A percentile compares a stretch with the other conserved stretches of the same genome.
phyloP scores from a whole-genome alignment of 2,329 filamentous ascomycete genomes.

The Eutypa lata region DNA sequence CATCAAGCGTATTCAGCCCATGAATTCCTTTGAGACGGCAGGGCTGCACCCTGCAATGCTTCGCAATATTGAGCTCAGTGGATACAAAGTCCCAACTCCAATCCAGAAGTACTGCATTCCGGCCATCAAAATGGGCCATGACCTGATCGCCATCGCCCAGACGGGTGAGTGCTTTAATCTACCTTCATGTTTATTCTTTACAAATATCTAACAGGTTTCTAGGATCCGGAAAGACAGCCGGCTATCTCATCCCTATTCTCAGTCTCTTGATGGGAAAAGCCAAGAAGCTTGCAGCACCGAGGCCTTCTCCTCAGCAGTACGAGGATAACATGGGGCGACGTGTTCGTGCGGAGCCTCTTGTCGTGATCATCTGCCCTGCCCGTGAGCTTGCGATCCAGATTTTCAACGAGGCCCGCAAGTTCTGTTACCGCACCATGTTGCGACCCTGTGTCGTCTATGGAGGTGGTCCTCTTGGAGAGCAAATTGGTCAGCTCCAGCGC shows the following conservation, averaged over 20 bases:
- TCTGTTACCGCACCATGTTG: conserved; percentile 93
- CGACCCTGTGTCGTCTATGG: conserved; percentile 89
- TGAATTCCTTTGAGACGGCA: conserved; percentile 65
- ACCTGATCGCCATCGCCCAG: conserved; percentile 87
- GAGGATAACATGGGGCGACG: conserved; percentile 40
- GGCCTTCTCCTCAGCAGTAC: conserved; percentile 63
- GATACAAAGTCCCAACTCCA: conserved; percentile 73
- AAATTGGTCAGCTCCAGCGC: conserved; percentile 69
- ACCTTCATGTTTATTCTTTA: not conserved
- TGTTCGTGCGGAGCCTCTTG: conserved; percentile 79
- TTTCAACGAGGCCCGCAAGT: conserved; percentile 87
- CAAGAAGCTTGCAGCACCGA: conserved; percentile 76
- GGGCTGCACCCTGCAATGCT: conserved; percentile 83
- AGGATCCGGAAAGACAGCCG: conserved; percentile 96
- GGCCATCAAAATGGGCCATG: conserved; percentile 70
- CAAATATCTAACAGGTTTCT: not conserved
- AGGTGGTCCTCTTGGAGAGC: conserved; percentile 68
- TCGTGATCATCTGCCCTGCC: conserved; percentile 81
- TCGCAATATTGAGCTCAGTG: conserved; percentile 70
- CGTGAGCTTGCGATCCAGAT: conserved; percentile 92
- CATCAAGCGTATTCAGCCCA: conserved; percentile 45
- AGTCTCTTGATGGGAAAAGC: conserved; percentile 95
- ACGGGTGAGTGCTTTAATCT: conserved; percentile 65
- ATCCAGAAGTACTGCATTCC: conserved; percentile 87
- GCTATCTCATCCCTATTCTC: conserved; percentile 84